A percentile compares a stretch with the other conserved stretches of the same genome.
phyloP scores from a whole-genome alignment of 2,329 filamentous ascomycete species.

The Eutypa lata region DNA sequence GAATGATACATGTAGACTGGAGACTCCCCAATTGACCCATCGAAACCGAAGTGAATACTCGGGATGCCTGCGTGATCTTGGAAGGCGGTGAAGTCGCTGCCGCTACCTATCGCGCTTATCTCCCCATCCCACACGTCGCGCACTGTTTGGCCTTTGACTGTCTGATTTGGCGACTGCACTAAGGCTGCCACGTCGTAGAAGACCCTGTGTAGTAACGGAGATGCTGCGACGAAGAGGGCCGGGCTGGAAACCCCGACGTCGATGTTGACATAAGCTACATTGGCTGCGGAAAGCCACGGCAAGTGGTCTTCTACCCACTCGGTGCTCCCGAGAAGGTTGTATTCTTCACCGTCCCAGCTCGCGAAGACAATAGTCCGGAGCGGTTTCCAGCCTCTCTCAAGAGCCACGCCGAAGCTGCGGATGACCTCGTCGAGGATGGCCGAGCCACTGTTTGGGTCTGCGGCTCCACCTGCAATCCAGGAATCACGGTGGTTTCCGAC shows the following conservation, averaged over 20 bases:
- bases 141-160: slow-evolving; percentile 66
- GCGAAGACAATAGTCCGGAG: slow-evolving; percentile 89
- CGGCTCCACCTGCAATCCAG: slow-evolving; percentile 81
- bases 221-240: slow-evolving; percentile 62
- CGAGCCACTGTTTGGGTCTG: slow-evolving; percentile 79
- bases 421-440: slow-evolving; percentile 76
- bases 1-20: slow-evolving; percentile 91
- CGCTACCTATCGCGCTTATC: slow-evolving; percentile 65
- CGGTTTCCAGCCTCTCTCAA: slow-evolving; percentile 75
- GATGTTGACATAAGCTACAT: slow-evolving; percentile 82
- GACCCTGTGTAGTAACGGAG: slow-evolving; percentile 72
- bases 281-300: slow-evolving; percentile 71
- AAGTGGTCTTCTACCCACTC: slow-evolving; percentile 93
- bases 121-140: slow-evolving; percentile 62
- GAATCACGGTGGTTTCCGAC: slow-evolving; percentile 92
- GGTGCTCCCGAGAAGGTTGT: slow-evolving; percentile 80
- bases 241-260: slow-evolving; percentile 70
- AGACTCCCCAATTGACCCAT: slow-evolving; percentile 28
- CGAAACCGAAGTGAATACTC: slow-evolving; percentile 62
- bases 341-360: slow-evolving; percentile 80
- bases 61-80: slow-evolving; percentile 69
- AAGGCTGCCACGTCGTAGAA: slow-evolving; percentile 67
- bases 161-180: slow-evolving; percentile 71
- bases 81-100: slow-evolving; percentile 73
- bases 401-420: slow-evolving; percentile 67